Percentiles rank a stretch among this genome's conserved stretches.
These are phyloP conservation scores for Nymphaea thermarum DNA, from an alignment of 164 flowering plant species.

Conservation along the genomic window DNA sequence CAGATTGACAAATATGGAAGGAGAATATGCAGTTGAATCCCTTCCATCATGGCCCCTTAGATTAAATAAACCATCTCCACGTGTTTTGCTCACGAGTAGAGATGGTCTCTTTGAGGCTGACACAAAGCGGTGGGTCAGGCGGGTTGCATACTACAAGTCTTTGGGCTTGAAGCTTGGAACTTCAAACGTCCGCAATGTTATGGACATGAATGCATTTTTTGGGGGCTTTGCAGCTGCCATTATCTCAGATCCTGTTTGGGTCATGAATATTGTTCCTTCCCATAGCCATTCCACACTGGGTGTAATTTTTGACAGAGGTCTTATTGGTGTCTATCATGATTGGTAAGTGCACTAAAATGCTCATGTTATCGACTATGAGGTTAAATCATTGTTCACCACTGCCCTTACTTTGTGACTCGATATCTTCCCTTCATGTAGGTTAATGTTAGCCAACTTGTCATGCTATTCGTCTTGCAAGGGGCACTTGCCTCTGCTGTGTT, in stretches of 20 bases:
- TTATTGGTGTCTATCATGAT: constrained; percentile 92
- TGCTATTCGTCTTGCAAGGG: no score
- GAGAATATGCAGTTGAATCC: constrained; percentile 55
- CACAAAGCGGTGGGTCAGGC: constrained; percentile 71
- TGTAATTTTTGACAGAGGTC: constrained; percentile 86
- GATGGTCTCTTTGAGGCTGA: constrained; percentile 85
- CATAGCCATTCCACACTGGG: constrained; percentile 61
- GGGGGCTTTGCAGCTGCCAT: constrained; percentile 97
- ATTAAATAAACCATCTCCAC: constrained; percentile 55
- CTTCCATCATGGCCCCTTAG: constrained; percentile 92
- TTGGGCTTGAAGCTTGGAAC: constrained; percentile 76
- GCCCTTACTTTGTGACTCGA: no score
- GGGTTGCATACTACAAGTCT: constrained; percentile 74
- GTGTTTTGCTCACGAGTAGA: constrained; percentile 58
- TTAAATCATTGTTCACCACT: no score
- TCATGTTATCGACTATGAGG: no score
- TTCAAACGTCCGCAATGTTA: constrained; percentile 70
- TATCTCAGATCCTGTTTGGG: constrained; percentile 90
- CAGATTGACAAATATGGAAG: constrained; percentile 41
- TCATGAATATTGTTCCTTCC: constrained; percentile 94
- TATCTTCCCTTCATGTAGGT: neutral
- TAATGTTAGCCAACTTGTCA: no score
- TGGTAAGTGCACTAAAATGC: constrained; percentile 37
- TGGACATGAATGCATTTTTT: constrained; percentile 98
- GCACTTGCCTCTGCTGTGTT: no score